Conservation (phyloP, 2,329 filamentous ascomycete genomes). For the Ustulina deusta region DNA sequence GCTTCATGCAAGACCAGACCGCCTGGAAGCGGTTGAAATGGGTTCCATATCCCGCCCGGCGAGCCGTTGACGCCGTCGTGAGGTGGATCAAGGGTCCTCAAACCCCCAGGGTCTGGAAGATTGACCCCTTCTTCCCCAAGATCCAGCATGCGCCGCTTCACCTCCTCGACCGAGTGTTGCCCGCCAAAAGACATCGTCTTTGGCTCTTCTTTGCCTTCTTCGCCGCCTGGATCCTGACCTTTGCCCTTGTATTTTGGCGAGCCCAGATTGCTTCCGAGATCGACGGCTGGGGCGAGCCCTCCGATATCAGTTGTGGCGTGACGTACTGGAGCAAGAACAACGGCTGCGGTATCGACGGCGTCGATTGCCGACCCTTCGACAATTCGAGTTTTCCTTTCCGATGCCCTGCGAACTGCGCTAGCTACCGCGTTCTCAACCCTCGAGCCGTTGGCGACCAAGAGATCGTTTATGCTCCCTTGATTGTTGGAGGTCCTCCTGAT, state of each 20-base stretch:
- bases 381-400: constrained; percentile 78
- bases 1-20: constrained; percentile 69
- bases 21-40: constrained; percentile 66
- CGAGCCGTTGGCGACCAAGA: constrained; percentile 79
- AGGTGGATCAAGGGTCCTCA: constrained; percentile 69
- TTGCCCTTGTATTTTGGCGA: constrained; percentile 74
- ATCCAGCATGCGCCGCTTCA: constrained; percentile 75
- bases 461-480: constrained; percentile 72
- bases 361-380: constrained; percentile 79
- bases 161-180: constrained; percentile 72
- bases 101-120: constrained; percentile 63
- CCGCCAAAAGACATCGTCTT: constrained; percentile 69
- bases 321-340: constrained; percentile 80
- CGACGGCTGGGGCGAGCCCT: constrained; percentile 74
- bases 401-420: constrained; percentile 78
- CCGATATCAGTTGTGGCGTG: constrained; percentile 73
- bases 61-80: constrained; percentile 56
- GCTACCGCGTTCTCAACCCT: constrained; percentile 74
- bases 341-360: constrained; percentile 78
- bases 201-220: constrained; percentile 70
- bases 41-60: constrained; percentile 68
- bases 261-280: constrained; percentile 72
- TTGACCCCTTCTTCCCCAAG: constrained; percentile 71
- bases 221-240: constrained; percentile 75
- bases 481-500: constrained; percentile 73